Base-by-base conservation (phyloP, 1,139 yeast genomes). In the Spathaspora sp. region DNA sequence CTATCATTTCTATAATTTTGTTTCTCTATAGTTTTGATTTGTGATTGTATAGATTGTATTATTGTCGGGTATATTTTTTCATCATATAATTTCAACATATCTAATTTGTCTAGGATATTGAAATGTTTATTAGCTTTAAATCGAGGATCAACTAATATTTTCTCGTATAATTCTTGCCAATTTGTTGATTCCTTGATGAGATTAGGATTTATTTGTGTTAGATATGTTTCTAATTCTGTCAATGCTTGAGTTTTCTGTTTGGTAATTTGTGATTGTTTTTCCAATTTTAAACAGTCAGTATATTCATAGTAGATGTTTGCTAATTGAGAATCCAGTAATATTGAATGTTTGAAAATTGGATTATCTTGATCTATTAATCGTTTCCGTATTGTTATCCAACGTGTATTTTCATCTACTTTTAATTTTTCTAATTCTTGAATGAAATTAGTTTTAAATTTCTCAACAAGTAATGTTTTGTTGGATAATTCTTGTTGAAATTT, bases 301-400 rank as follows among this genome's bases (percentile, higher is more conserved):
- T 74, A 85, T 33, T 78, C 78, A 39, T 69, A 62, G 57, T 78
- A 87, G 2, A 83, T 70, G 37, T 70, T 70, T 38, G 70, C 72
- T 44, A 84, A 80, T 44, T 82, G 76, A 24, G 68, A 68, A 46
- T 83, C 89, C 25, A 82, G 74, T 33, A 86, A 74, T 26, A 84
- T 79, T 2, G 88, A 72, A 55, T 81, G 85, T 51, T 74, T 75
- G 62, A 82, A 88, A 10, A 85, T 78, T 0, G 91, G 82, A 56
- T 74, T 71, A 16, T 87, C 95, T 43, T 84, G 82, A 5, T 69
- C 63, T 3, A 88, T 73, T 47, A 76, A 52, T 18, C 56, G 44
- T 20, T 67, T 68, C 51, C 76, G 78, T 1, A 80, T 72, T 0
- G 84, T 76, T 26, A 61, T 55, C 97, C 97, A 90, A 39, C 89